Percentiles rank a stretch among this genome's conserved stretches.
These are phyloP conservation scores for Rhizopus delemar DNA, from an alignment of 371 early-diverging fungal genomes.

Conservation along the genomic window DNA sequence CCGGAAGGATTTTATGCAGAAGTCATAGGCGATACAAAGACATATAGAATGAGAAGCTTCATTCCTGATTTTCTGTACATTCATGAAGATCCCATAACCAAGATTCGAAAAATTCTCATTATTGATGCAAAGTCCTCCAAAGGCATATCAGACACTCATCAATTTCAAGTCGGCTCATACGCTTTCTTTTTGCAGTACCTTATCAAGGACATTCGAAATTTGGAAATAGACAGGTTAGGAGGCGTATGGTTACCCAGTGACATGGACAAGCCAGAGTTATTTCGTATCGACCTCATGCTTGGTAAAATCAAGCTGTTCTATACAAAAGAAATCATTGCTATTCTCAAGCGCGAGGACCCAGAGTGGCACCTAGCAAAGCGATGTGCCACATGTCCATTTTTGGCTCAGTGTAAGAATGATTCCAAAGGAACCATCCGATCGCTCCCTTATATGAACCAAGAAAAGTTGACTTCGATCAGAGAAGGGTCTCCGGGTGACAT, in stretches of 20 bases:
- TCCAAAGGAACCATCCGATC: slow-evolving; percentile 36
- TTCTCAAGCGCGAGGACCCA: slow-evolving; percentile 30
- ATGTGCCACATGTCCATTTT: slow-evolving; percentile 47
- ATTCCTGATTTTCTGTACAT: slow-evolving; percentile 58
- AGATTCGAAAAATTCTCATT: slow-evolving; percentile 39
- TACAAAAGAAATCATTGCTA: slow-evolving; percentile 31
- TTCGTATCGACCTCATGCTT: slow-evolving; percentile 48
- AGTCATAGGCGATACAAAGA: slow-evolving; percentile 24
- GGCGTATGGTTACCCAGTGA: slow-evolving; percentile 51
- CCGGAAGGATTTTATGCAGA: slow-evolving; percentile 42
- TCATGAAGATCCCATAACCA: slow-evolving; percentile 28
- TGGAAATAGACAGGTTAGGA: slow-evolving; percentile 45
- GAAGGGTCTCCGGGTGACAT: slow-evolving; percentile 32
- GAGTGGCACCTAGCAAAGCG: slow-evolving; percentile 47
- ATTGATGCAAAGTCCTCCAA: slow-evolving; percentile 58
- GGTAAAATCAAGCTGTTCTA: slow-evolving; percentile 48
- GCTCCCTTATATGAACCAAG: slow-evolving; percentile 35
- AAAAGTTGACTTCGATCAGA: slow-evolving; percentile 25
- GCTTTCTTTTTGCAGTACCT: slow-evolving; percentile 47
- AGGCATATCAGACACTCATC: slow-evolving; percentile 44
- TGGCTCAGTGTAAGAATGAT: slow-evolving; percentile 39
- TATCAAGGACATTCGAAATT: slow-evolving; percentile 38
- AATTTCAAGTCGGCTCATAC: slow-evolving; percentile 59
- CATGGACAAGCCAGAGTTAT: slow-evolving; percentile 29
- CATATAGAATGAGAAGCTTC: slow-evolving; percentile 38